Evolutionary conservation across 441 rosid genomes (phyloP).

Genomic region (Erysimum cheiri): DNA sequence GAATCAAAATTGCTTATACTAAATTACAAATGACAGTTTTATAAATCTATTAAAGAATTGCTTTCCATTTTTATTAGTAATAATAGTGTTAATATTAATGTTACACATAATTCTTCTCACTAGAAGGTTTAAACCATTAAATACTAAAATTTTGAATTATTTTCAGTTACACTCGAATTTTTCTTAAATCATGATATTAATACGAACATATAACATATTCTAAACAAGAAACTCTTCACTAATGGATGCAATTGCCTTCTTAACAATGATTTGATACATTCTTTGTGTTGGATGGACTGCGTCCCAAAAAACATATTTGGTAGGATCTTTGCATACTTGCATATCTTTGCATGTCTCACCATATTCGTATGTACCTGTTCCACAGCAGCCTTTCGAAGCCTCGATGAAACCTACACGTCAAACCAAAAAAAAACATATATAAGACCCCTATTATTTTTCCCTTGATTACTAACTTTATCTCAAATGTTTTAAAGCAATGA

Average conservation of each 20-base stretch:
- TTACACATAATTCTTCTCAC: not conserved
- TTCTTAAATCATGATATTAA: conserved; percentile 6
- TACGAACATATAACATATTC: not conserved
- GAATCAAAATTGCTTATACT: not conserved
- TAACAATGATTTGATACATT: conserved; percentile 72
- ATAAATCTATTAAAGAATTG: not conserved
- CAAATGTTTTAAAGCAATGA: not conserved
- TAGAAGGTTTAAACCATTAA: not conserved
- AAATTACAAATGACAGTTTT: not conserved
- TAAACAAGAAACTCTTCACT: conserved; percentile 44
- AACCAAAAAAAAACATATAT: not conserved
- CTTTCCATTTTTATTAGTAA: not conserved
- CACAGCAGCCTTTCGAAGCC: conserved; percentile 73
- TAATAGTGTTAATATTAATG: not conserved
- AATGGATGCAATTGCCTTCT: conserved; percentile 54
- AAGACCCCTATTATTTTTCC: not conserved
- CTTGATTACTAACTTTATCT: not conserved
- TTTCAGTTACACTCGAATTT: not conserved
- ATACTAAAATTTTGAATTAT: not conserved
- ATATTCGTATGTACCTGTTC: conserved; percentile 70
- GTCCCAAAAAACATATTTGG: conserved; percentile 77
- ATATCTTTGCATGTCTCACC: conserved; percentile 71
- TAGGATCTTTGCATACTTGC: conserved; percentile 63
- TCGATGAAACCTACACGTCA: conserved; percentile 57
- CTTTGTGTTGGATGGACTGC: conserved; percentile 81